A percentile compares a stretch with the other conserved stretches of the same genome.
phyloP scores from a whole-genome alignment of 805 yeast genomes.

The Kodamaea restingae region DNA sequence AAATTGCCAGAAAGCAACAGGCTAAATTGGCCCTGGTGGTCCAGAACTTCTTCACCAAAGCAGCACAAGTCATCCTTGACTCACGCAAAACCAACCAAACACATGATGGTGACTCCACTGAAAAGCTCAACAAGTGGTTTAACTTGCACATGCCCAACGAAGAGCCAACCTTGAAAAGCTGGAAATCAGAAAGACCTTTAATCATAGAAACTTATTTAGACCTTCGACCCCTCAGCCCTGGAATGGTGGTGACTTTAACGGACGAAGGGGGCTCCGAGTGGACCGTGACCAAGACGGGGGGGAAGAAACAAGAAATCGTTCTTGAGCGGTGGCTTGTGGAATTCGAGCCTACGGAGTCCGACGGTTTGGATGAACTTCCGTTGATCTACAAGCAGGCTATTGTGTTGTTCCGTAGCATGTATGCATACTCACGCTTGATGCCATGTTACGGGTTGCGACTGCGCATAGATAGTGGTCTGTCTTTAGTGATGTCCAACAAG shows the following conservation, averaged over 20 bases:
- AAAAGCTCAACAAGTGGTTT: constrained; percentile 58
- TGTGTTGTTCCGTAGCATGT: constrained; percentile 68
- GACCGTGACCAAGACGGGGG: constrained; percentile 53
- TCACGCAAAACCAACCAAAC: constrained; percentile 26
- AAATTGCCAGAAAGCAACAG: constrained; percentile 10
- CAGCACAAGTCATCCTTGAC: constrained; percentile 54
- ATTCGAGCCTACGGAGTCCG: constrained; percentile 50
- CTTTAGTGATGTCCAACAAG: constrained; percentile 52
- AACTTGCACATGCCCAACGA: constrained; percentile 45
- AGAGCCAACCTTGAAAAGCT: constrained; percentile 48
- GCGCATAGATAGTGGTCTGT: constrained; percentile 11
- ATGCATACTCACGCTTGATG: constrained; percentile 59
- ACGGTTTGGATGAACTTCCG: constrained; percentile 53
- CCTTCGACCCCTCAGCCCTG: constrained; percentile 50
- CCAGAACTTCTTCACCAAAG: constrained; percentile 61
- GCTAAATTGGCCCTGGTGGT: constrained; percentile 42
- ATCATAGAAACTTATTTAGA: constrained; percentile 82
- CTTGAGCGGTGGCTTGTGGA: constrained; percentile 92
- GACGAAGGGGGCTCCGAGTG: constrained; percentile 54
- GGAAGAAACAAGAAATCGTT: constrained; percentile 77
- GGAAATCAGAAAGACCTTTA: constrained; percentile 67
- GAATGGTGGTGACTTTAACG: constrained; percentile 55
- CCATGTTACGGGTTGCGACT: constrained; percentile 66
- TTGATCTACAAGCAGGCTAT: constrained; percentile 70
- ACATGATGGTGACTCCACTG: constrained; percentile 9